Evolutionary conservation across 768 basidiomycete species (phyloP), one percentile per base, ranked within the genome.

Genomic region (Pulveroboletus frians): DNA sequence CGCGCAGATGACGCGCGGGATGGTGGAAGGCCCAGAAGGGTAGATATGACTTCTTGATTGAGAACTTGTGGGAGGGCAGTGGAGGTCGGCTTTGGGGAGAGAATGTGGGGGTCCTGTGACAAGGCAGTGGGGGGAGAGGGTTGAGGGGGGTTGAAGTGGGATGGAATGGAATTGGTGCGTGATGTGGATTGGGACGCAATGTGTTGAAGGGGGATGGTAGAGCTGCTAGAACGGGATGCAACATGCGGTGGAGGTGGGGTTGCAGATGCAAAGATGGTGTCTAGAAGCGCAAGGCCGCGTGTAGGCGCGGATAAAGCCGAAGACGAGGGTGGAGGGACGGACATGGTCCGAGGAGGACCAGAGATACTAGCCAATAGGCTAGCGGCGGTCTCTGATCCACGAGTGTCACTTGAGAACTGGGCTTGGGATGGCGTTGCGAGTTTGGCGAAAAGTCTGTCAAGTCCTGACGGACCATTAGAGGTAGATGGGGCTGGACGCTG

Each of bases 181-280:
- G 42, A 45, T 20, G 42, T 49, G 44, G 40, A 20, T 37, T 51
- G 61, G 21, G 58, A 49, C 47, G 49, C 45, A 38, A 32, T 35
- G 44, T 45, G 46, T 13, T 65, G 46, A 49, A 69, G 54, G 37
- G 52, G 42, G 27, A 54, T 55, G 26, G 46, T 49, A 18, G 47
- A 38, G n/a, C 34, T 34, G 13, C 43, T 43, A 14, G 41, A 21
- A 9, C 55, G 64, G 50, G 66, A 64, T 27, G 51, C 34, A 29
- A 51, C 50, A 4, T 55, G 53, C 2, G 40, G 55, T 37, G 55
- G 62, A 11, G 67, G 58, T 20, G 65, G 64, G 14, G 65, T 68
- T 5, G 81, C 87, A 5, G 86, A 89, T 3, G 87, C 87, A 61
- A 90, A 89, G 36, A 90, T 85, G 11, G 78, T 75, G 54, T 85